Base-by-base conservation (phyloP, 2,329 filamentous ascomycete genomes). In the Elsinoe arachidis region DNA sequence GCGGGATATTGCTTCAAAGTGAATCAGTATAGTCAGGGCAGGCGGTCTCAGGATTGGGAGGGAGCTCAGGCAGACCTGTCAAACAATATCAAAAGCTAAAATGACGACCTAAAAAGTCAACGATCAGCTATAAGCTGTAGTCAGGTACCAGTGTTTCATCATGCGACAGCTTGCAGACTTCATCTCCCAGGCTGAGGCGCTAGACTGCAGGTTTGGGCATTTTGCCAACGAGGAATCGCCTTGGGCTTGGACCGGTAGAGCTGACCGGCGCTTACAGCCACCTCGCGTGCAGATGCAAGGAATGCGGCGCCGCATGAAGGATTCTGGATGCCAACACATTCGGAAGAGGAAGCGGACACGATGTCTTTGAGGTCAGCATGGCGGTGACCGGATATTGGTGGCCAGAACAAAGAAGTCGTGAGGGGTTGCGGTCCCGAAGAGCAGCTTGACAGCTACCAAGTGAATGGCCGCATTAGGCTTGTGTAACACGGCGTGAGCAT, bases 211-310 rank as follows among this genome's bases (percentile, higher is more conserved):
- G 11, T 10, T 30, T 12, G 19, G 14, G 19, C 35, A 19, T 12
- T 26, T 10, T 46, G 41, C 41, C 41, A 26, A 46, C 41, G 41
- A 46, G n/a, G 21, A 23, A 10, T 11, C 12, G 41, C 41, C 41
- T 46, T 26, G 41, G n/a, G 15, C 21, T 14, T 46, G 15, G 49
- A 53, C 34, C 49, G 49, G 49, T 53, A 39, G 34, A 53, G 49
- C 33, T 39, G 49, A 53, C 26, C 49, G 49, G 49, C 49, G 49
- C 49, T 53, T 53, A 39, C 35, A 53, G 49, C 49, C 33, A 53
- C 15, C 26, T 35, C 46, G 46, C 46, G 46, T 51, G 30, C 46
- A 51, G 26, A 51, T 51, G 46, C 46, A 34, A 34, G 26, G 26
- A 21, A 34, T 34, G 4, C 46, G 19, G 17, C 12, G 30, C 26